Percentiles rank a stretch among this genome's conserved stretches.
Evolutionary conservation across 768 basidiomycete genomes (phyloP).

Genomic region (Podaxis sp.): DNA sequence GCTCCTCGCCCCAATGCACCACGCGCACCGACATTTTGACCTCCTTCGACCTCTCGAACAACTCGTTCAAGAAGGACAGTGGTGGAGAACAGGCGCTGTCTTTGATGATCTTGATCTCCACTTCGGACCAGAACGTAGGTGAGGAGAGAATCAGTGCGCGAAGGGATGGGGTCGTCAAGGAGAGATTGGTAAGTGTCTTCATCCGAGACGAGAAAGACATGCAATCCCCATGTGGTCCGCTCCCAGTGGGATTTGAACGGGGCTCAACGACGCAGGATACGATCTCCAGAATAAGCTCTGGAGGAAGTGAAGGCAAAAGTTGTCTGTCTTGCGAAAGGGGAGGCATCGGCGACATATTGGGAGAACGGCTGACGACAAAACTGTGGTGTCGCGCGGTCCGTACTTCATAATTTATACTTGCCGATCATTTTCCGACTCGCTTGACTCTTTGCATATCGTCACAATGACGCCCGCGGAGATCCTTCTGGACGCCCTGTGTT

Average conservation of each 20-base stretch:
- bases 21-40: neutral
- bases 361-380: neutral
- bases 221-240: neutral
- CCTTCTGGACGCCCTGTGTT: neutral
- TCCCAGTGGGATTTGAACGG: neutral
- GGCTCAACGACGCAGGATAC: neutral
- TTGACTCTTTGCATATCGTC: neutral
- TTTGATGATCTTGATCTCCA: constrained; percentile 4
- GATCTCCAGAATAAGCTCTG: neutral
- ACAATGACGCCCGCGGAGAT: neutral
- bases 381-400: neutral
- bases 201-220: constrained; percentile 1
- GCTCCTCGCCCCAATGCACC: neutral
- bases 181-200: neutral
- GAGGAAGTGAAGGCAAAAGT: neutral
- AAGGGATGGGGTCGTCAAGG: constrained; percentile 2
- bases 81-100: constrained; percentile 4
- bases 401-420: neutral
- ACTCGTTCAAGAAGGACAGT: neutral
- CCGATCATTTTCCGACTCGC: neutral
- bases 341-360: neutral
- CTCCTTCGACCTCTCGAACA: neutral
- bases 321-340: neutral
- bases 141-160: constrained; percentile 2
- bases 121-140: constrained; percentile 2